Percentiles rank a stretch among this genome's conserved stretches.
phyloP scores from a whole-genome alignment of 345 rosid species.

The Eucalyptus marginata region DNA sequence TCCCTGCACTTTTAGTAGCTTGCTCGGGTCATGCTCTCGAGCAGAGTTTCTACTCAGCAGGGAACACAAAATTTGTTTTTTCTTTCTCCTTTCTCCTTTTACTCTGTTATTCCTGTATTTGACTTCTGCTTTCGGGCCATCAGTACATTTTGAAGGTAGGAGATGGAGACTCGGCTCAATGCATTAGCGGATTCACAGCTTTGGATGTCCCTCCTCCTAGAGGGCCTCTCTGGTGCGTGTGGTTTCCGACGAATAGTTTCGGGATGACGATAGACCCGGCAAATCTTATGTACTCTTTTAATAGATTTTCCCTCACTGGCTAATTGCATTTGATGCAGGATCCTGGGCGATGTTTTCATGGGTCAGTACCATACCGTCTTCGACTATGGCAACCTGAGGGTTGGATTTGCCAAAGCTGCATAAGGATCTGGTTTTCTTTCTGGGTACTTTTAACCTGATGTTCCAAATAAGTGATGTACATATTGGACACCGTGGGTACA shows the following conservation, averaged over 20 bases:
- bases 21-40: not conserved
- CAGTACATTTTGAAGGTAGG: slow-evolving; percentile 64
- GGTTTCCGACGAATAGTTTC: not conserved
- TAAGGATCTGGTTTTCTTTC: slow-evolving; percentile 2
- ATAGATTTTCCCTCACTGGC: not conserved
- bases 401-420: slow-evolving; percentile 82
- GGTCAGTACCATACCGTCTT: slow-evolving; percentile 75
- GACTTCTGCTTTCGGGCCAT: not conserved
- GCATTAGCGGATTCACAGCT: slow-evolving; percentile 64
- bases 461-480: not conserved
- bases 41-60: not conserved
- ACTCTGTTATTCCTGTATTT: not conserved
- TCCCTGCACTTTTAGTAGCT: not conserved
- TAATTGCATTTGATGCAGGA: slow-evolving; percentile 23
- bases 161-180: slow-evolving; percentile 46
- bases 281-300: not conserved
- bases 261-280: not conserved
- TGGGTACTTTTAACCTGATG: not conserved
- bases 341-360: slow-evolving; percentile 79
- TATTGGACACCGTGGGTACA: not conserved
- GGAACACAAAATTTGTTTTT: not conserved
- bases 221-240: slow-evolving; percentile 64
- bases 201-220: slow-evolving; percentile 69
- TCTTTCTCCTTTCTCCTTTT: not conserved
- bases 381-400: slow-evolving; percentile 65